These are phyloP conservation scores for Persicaria maculosa DNA, from an alignment of 148 eudicot species.

Conservation along the genomic window DNA sequence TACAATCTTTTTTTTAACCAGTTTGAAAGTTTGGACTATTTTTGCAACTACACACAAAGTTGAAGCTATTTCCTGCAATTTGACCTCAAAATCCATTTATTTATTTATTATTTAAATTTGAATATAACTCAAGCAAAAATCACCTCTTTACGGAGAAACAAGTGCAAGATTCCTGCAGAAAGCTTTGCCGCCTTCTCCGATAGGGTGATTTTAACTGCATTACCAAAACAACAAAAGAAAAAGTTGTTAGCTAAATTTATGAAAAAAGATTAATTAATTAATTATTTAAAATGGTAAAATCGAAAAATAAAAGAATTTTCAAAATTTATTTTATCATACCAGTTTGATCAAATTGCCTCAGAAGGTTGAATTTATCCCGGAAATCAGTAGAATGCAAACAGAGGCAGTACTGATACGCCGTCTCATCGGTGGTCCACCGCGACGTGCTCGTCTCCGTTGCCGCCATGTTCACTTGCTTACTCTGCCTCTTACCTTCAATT, in stretches of 20 bases:
- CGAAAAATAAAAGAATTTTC: neutral
- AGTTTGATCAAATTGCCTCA: slow-evolving; percentile 8
- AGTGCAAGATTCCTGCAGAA: neutral
- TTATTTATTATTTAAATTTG: too few species aligned
- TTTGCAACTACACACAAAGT: too few species aligned
- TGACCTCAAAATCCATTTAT: too few species aligned
- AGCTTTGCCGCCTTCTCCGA: slow-evolving; percentile 5
- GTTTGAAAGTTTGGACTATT: too few species aligned
- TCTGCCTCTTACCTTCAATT: slow-evolving; percentile 1
- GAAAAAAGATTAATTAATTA: neutral
- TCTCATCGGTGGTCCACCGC: slow-evolving; percentile 23
- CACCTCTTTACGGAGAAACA: slow-evolving; percentile 10
- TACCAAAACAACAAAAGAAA: neutral
- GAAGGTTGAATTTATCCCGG: slow-evolving; percentile 15
- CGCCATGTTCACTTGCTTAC: neutral
- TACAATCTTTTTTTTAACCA: too few species aligned
- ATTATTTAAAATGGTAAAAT: too few species aligned
- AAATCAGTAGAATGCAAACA: slow-evolving; percentile 15
- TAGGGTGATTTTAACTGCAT: slow-evolving; percentile 6
- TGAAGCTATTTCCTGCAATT: too few species aligned
- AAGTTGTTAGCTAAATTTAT: neutral
- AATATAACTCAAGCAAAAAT: too few species aligned
- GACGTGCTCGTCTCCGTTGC: slow-evolving; percentile 18
- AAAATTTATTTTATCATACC: neutral
- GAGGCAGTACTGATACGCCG: slow-evolving; percentile 19